Conservation (phyloP, 192 early-diverging fungal genomes). For the Gigaspora rosea region DNA sequence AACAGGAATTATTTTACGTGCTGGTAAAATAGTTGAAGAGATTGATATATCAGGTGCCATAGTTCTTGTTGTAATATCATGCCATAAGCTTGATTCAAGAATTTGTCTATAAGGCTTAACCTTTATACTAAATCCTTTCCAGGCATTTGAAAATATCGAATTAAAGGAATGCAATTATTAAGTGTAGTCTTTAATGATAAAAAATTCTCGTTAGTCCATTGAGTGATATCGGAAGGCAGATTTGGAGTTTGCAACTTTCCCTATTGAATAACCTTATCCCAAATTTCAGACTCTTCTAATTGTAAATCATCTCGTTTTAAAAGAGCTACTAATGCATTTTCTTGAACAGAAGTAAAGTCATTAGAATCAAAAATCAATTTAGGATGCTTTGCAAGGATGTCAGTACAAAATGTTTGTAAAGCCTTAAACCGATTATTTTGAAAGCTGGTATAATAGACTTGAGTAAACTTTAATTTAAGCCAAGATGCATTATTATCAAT, state of each 20-base stretch:
- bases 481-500: background rate
- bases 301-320: slow-evolving; percentile 7
- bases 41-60: background rate
- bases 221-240: background rate
- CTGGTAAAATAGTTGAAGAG: too few species aligned
- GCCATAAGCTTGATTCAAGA: background rate
- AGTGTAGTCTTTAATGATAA: background rate
- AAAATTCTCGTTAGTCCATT: background rate
- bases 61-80: background rate
- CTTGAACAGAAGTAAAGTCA: slow-evolving; percentile 12
- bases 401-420: background rate
- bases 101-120: background rate
- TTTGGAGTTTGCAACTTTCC: background rate
- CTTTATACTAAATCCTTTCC: background rate
- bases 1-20: background rate
- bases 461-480: background rate
- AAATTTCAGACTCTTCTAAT: slow-evolving; percentile 6
- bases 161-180: background rate
- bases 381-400: background rate
- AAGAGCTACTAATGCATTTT: background rate
- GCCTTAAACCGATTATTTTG: background rate
- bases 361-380: background rate
- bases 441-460: background rate
- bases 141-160: background rate
- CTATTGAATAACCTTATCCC: slow-evolving; percentile 16